Evolutionary conservation across 257 asterid genomes (phyloP), one percentile per base, ranked within the genome.

Genomic region (Mitragyna speciosa): DNA sequence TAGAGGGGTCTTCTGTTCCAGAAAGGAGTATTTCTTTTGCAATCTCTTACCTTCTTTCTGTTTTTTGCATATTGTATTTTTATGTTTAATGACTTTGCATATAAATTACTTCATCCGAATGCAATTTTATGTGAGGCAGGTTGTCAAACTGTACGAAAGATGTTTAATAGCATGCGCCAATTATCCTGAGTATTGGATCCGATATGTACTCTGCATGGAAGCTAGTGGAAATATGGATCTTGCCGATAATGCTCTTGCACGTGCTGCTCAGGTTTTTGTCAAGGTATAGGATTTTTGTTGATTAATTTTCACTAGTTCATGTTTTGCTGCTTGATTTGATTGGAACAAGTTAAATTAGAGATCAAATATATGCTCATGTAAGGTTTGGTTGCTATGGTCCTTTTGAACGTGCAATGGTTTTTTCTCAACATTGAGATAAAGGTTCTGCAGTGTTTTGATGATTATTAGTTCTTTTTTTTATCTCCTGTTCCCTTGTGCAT

Each of bases 151-250:
- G 66, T 96, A 96, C 71, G 99, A 96, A 88, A 89, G 98, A 87
- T 96, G 99, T 80, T 84, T 94, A 78, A 87, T 96, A 84, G 98
- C 99, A 66, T 96, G 99, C 85, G 97, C 99, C 79, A 96, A 94
- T 83, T 96, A 96, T 88, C 93, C 98, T 70, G 99, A 92, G 80
- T 96, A 90, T 78, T 96, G 99, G 99, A 88, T 90, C 76, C 93
- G 98, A 41, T 96, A 96, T 85, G 86, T 89, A 71, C 84, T 90
- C 77, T 94, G 92, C 89, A 92, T 96, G 99, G 97, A 91, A 90
- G 86, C 90, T 78, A 90, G 95, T 76, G 94, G 97, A 72, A 92
- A 94, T 83, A 90, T 89, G 96, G 99, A 92, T 82, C 98, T 96
- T 85, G 97, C 95, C 31, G 96, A 96, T 80, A 92, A 92, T 84